A percentile compares a stretch with the other conserved stretches of the same genome.
phyloP scores from a whole-genome alignment of 352 stramenopile species.

The Phytophthora sansomeana region DNA sequence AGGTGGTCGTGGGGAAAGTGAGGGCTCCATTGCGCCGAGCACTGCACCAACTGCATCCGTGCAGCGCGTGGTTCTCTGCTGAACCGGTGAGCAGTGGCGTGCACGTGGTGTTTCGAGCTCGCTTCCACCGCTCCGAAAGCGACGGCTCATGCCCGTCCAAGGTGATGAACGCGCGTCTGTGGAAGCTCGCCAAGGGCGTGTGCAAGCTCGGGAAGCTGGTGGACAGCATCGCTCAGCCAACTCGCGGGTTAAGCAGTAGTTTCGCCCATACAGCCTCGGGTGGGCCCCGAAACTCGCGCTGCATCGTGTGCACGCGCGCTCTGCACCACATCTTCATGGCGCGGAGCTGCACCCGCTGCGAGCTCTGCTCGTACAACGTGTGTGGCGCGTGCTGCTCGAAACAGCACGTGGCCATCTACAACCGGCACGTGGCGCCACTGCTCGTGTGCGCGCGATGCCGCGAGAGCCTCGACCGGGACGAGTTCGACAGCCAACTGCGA shows the following conservation, averaged over 20 bases:
- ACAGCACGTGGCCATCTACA: slow-evolving; percentile 46
- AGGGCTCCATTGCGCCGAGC: slow-evolving; percentile 8
- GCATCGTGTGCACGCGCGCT: slow-evolving; percentile 39
- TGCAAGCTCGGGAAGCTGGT: slow-evolving; percentile 36
- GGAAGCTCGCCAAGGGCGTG: slow-evolving; percentile 36
- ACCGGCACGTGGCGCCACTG: slow-evolving; percentile 35
- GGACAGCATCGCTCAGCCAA: slow-evolving; percentile 3
- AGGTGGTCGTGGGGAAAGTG: slow-evolving; percentile 36
- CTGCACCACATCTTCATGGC: slow-evolving; percentile 31
- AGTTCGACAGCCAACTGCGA: slow-evolving; percentile 41
- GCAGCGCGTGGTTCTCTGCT: slow-evolving; percentile 33
- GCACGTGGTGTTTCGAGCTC: slow-evolving; percentile 34
- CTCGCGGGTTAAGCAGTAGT: slow-evolving; percentile 8
- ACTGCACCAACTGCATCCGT: slow-evolving; percentile 37
- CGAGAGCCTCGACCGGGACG: slow-evolving; percentile 40
- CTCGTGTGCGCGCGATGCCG: slow-evolving; percentile 38
- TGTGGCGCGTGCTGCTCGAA: slow-evolving; percentile 37
- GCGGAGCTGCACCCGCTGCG: slow-evolving; percentile 30
- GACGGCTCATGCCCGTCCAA: slow-evolving; percentile 31
- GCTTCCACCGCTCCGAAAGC: slow-evolving; percentile 28
- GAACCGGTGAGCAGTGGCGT: slow-evolving; percentile 34
- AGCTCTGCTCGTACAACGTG: slow-evolving; percentile 43
- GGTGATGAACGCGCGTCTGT: slow-evolving; percentile 34
- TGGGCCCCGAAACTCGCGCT: slow-evolving; percentile 40
- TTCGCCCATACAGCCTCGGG: not conserved